Evolutionary conservation across 768 basidiomycete species (phyloP).

Genomic region (Glaciozyma martinii): DNA sequence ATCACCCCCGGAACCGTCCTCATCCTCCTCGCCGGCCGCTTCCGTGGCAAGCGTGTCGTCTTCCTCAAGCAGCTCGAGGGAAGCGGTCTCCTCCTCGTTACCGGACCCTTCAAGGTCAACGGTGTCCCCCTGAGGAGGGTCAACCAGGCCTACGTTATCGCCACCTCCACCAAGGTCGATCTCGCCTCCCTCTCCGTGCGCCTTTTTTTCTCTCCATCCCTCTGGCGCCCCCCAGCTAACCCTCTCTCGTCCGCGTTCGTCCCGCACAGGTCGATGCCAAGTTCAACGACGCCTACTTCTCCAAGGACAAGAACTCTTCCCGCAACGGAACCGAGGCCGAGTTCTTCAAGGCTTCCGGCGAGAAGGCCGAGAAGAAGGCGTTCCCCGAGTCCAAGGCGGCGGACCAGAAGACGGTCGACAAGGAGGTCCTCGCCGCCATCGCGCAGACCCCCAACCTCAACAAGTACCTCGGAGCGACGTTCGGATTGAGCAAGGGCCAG

Average conservation of each 20-base stretch:
- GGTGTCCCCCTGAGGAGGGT: conserved; percentile 96
- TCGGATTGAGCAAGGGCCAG: conserved; percentile 93
- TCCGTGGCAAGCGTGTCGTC: conserved; percentile 96
- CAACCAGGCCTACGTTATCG: conserved; percentile 97
- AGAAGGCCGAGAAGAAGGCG: conserved; percentile 51
- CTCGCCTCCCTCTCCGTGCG: conserved; percentile 63
- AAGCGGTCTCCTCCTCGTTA: conserved; percentile 78
- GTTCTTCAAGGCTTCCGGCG: conserved; percentile 82
- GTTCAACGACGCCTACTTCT: conserved; percentile 89
- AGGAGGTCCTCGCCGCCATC: conserved; percentile 65
- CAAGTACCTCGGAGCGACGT: conserved; percentile 87
- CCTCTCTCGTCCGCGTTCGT: conserved; percentile 8
- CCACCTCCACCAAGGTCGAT: conserved; percentile 90
- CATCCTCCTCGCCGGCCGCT: conserved; percentile 94
- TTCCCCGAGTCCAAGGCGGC: conserved; percentile 68
- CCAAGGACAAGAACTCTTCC: conserved; percentile 63
- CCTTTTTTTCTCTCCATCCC: conserved; percentile 15
- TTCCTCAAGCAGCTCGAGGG: conserved; percentile 91
- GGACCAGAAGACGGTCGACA: conserved; percentile 68
- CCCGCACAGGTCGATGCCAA: conserved; percentile 64
- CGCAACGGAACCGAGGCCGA: conserved; percentile 82
- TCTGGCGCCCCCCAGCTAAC: background rate
- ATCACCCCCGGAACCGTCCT: conserved; percentile 92
- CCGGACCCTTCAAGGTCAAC: conserved; percentile 96
- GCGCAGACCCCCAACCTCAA: conserved; percentile 82